A percentile compares a stretch with the other conserved stretches of the same genome.
phyloP scores from a whole-genome alignment of 495 filamentous ascomycete genomes.

The Tuber microsphaerosporum region DNA sequence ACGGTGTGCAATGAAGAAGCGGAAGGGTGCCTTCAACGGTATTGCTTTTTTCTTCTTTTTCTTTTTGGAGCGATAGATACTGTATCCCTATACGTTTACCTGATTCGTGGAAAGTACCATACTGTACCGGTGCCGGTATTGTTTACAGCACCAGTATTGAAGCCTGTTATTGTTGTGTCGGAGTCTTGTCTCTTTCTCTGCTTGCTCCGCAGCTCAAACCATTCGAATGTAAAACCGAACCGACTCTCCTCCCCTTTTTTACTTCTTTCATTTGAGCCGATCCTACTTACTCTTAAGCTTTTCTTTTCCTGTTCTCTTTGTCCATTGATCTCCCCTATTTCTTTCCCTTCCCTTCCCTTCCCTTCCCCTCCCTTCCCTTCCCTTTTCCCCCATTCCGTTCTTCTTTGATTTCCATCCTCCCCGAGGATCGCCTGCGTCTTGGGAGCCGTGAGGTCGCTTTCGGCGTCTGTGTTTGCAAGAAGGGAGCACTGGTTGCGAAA shows the following conservation, averaged over 20 bases:
- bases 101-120: background rate
- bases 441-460: background rate
- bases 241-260: conserved; percentile 1
- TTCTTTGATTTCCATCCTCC: background rate
- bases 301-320: background rate
- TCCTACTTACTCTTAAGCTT: background rate
- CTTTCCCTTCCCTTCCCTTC: background rate
- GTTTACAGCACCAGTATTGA: background rate
- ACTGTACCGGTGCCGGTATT: background rate
- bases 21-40: background rate
- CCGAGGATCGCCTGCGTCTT: background rate
- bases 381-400: background rate
- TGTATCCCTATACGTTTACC: background rate
- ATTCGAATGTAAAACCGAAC: conserved; percentile 9
- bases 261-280: conserved; percentile 9
- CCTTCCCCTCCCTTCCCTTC: background rate
- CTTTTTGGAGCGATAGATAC: background rate
- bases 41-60: background rate
- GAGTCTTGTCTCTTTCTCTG: conserved; percentile 15
- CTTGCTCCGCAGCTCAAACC: background rate
- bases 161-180: background rate
- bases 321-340: background rate
- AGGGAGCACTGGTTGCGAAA: background rate
- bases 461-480: background rate
- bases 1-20: background rate